phyloP scores from a whole-genome alignment of 495 filamentous ascomycete genomes.

The Aspergillus bertholletiae region DNA sequence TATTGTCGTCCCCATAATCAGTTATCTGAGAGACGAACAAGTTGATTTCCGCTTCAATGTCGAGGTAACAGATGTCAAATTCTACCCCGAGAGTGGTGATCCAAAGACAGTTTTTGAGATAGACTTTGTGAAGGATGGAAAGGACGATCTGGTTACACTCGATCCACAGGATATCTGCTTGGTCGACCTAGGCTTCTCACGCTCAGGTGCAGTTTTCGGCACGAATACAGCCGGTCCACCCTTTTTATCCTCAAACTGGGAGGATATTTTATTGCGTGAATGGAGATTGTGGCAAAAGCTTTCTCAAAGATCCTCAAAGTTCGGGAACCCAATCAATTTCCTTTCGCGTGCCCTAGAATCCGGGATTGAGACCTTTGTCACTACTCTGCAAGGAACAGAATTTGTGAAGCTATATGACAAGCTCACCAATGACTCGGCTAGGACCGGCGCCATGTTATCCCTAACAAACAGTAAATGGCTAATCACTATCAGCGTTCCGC shows the following conservation, averaged over 20 bases:
- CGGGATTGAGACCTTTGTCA: slow-evolving; percentile 27
- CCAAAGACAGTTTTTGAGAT: neutral
- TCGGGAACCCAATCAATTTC: slow-evolving; percentile 30
- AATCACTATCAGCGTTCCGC: slow-evolving; percentile 22
- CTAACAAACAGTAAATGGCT: slow-evolving; percentile 29
- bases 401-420: slow-evolving; percentile 18
- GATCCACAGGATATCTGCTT: neutral
- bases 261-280: neutral
- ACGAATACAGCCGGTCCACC: neutral
- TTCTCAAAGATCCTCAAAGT: slow-evolving; percentile 1
- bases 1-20: neutral
- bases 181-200: neutral
- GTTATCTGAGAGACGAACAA: neutral
- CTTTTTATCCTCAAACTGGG: neutral
- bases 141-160: neutral
- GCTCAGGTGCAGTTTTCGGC: neutral
- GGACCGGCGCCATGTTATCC: slow-evolving; percentile 20
- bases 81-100: neutral
- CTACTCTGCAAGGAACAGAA: slow-evolving; percentile 20
- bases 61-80: neutral
- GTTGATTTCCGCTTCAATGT: neutral
- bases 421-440: too few species aligned
- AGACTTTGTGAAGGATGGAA: neutral
- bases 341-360: slow-evolving; percentile 19
- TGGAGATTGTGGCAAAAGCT: slow-evolving; percentile 12